Evolutionary conservation across 2,329 filamentous ascomycete genomes (phyloP), one percentile per base, ranked within the genome.

Genomic region (Apiospora saccharicola): DNA sequence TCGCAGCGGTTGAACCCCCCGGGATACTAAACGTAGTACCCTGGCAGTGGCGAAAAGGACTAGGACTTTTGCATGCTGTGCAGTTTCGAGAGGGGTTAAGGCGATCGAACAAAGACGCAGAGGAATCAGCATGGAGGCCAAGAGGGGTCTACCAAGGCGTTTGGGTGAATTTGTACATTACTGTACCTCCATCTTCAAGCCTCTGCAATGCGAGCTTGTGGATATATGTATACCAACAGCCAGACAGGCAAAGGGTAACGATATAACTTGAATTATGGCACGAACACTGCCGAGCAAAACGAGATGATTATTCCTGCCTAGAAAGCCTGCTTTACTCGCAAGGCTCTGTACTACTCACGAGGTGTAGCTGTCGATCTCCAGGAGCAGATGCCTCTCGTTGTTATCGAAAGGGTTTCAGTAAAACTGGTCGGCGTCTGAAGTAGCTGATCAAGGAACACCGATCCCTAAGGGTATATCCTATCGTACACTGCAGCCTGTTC

Each of bases 1-100:
- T 97, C 94, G 76, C 96, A 98, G 84, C 88, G 96, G 84, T 81
- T 98, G 82, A 98, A 98, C 83, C 96, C 96, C 72, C 95, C 96
- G 67, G 96, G 96, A 85, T 98, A 96, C 85, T 98, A 91, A 85
- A 75, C 70, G 8, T 70, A 71, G 53, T 46, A 37, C 5, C 19
- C 12, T 67, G 71, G 70, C 43, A 64, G 24, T 6, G 57, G 19
- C 30, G 57, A n/a, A 7, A 22, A n/a, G 34, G 34, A 41, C 41
- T 64, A 37, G 30, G 37, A n/a, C 16, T 30, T 37, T n/a, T 61
- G 22, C 30, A n/a, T 61, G 26, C 26, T 37, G 53, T 61, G n/a
- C 34, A 41, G 30, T 37, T 41, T 64, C 22, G 34, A 41, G 57
- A 64, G 57, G 8, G 34, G 57, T 41, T 10, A 41, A 64, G 26